Percentiles rank a stretch among this genome's conserved stretches.
Evolutionary conservation across 768 basidiomycete genomes (phyloP).

Genomic region (Suillus subluteus): DNA sequence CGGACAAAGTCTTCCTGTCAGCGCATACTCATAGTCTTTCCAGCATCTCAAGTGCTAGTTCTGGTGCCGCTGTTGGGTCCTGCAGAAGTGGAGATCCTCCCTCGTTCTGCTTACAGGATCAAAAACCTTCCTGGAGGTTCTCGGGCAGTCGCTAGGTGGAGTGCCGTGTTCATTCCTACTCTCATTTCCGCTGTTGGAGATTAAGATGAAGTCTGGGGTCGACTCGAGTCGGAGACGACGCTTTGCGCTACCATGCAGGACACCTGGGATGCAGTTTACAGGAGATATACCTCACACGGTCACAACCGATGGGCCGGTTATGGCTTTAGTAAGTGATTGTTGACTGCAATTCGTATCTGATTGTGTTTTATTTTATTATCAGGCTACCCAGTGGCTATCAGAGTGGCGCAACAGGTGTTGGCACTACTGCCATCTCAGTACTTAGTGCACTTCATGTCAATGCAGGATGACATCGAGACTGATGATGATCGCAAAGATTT

Average conservation of each 20-base stretch:
- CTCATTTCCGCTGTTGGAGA: neutral
- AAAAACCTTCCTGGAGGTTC: neutral
- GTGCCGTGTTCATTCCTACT: neutral
- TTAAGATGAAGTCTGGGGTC: neutral
- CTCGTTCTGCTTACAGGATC: neutral
- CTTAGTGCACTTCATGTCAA: conserved; percentile 10
- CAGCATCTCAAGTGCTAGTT: neutral
- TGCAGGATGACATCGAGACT: neutral
- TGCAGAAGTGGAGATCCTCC: neutral
- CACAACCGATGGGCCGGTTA: conserved; percentile 7
- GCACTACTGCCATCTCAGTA: conserved; percentile 12
- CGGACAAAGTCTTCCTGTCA: neutral
- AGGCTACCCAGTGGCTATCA: conserved; percentile 10
- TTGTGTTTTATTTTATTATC: neutral
- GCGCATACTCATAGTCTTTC: neutral
- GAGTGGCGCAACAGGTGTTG: conserved; percentile 15
- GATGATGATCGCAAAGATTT: neutral
- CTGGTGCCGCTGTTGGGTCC: neutral
- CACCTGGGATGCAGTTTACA: conserved; percentile 12
- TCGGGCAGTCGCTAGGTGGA: neutral
- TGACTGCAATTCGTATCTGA: conserved; percentile 7
- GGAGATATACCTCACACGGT: conserved; percentile 10
- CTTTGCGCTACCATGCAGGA: too few relatives aligned
- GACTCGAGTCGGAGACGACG: too few relatives aligned
- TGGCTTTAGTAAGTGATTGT: neutral